Conservation (phyloP, 2,329 filamentous ascomycete genomes). For the Fusarium citri region DNA sequence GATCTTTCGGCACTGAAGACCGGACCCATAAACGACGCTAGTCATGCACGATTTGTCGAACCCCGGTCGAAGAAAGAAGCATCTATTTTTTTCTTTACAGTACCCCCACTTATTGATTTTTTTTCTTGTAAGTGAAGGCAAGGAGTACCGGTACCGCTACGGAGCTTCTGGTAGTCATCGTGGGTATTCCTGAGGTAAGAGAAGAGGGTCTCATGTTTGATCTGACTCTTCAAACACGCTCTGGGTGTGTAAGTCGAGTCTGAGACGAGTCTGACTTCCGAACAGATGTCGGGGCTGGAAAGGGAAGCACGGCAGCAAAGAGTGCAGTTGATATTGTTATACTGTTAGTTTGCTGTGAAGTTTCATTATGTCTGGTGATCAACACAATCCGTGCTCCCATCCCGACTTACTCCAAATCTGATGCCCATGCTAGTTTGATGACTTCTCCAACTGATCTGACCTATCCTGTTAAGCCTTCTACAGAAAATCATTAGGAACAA, state of each 20-base stretch:
- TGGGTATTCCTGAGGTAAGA: constrained; percentile 32
- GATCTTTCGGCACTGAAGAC: constrained; percentile 41
- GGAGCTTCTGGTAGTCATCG: constrained; percentile 33
- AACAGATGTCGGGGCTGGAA: constrained; percentile 10
- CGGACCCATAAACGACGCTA: constrained; percentile 38
- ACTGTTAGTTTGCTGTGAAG: not conserved
- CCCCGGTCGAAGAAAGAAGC: constrained; percentile 34
- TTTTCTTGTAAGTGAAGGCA: constrained; percentile 33
- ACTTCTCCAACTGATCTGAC: constrained; percentile 30
- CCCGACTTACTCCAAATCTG: constrained; percentile 30
- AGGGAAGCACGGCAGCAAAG: constrained; percentile 23
- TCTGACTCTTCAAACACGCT: constrained; percentile 29
- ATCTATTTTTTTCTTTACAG: constrained; percentile 8
- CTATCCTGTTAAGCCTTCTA: not conserved
- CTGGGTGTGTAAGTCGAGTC: constrained; percentile 29
- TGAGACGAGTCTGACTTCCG: constrained; percentile 6
- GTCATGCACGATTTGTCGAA: constrained; percentile 48
- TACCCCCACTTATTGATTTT: constrained; percentile 24
- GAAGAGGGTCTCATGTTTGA: constrained; percentile 37
- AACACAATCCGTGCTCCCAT: constrained; percentile 19
- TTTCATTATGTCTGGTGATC: constrained; percentile 9
- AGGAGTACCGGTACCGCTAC: constrained; percentile 37
- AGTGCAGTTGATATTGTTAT: constrained; percentile 12
- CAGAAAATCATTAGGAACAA: constrained; percentile 1
- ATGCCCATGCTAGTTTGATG: constrained; percentile 1